Conservation (phyloP, 1,284 basidiomycete genomes). For the Apiotrichum mycotoxinovorans region DNA sequence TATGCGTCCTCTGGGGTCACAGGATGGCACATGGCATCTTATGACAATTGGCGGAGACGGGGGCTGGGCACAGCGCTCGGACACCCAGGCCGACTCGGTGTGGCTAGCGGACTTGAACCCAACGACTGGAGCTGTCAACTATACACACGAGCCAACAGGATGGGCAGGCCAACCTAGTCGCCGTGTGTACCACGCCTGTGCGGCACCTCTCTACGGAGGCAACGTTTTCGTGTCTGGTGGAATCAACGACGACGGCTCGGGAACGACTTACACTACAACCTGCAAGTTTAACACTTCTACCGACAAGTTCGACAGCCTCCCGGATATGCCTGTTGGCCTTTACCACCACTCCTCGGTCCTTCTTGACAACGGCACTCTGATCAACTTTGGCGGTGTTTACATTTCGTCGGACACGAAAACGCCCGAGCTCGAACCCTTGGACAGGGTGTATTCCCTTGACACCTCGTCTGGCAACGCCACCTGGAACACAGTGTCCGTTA, state of each 20-base stretch:
- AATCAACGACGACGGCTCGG: constrained; percentile 70
- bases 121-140: constrained; percentile 10
- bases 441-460: constrained; percentile 63
- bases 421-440: constrained; percentile 56
- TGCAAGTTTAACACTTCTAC: constrained; percentile 61
- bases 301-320: constrained; percentile 56
- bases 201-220: constrained; percentile 53
- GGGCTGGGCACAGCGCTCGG: constrained; percentile 54
- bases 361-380: constrained; percentile 62
- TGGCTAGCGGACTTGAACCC: constrained; percentile 51
- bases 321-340: constrained; percentile 62
- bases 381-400: constrained; percentile 72
- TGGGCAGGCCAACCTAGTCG: constrained; percentile 68
- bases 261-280: constrained; percentile 59
- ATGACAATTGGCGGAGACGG: constrained; percentile 73
- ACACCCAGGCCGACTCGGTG: constrained; percentile 62
- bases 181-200: constrained; percentile 64
- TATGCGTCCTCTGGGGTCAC: constrained; percentile 60
- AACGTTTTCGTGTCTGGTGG: constrained; percentile 69
- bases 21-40: constrained; percentile 25
- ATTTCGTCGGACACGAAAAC: constrained; percentile 48
- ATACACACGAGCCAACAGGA: constrained; percentile 51
- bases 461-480: constrained; percentile 53
- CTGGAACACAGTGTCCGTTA: constrained; percentile 57
- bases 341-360: constrained; percentile 68